These are phyloP conservation scores for Curvularia sp. DNA, from an alignment of 2,329 filamentous ascomycete species.

Conservation along the genomic window DNA sequence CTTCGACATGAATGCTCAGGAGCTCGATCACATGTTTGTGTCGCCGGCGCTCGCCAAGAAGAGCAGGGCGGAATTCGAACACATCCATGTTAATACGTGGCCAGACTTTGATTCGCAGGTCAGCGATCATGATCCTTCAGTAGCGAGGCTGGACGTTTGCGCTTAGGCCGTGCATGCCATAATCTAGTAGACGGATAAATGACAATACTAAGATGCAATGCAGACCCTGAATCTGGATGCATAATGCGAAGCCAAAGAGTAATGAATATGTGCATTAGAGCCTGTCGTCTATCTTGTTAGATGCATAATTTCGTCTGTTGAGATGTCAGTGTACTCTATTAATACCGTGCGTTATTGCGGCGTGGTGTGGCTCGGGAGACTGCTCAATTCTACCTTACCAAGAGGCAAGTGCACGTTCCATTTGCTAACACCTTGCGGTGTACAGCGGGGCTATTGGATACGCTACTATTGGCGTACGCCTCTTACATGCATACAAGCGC, in stretches of 20 bases:
- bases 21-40: constrained; percentile 74
- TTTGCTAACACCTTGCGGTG: constrained; percentile 7
- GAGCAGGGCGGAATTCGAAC: constrained; percentile 62
- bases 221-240: constrained; percentile 3
- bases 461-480: constrained; percentile 7
- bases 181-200: constrained; percentile 10
- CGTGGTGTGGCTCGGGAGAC: constrained; percentile 6
- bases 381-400: constrained; percentile 4
- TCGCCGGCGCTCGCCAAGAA: constrained; percentile 59
- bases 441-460: not conserved
- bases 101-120: constrained; percentile 62
- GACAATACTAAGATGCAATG: constrained; percentile 6
- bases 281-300: not conserved
- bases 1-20: constrained; percentile 73
- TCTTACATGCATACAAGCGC: constrained; percentile 13
- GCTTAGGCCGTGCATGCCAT: constrained; percentile 23
- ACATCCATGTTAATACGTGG: constrained; percentile 77
- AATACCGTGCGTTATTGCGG: constrained; percentile 25
- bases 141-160: constrained; percentile 70
- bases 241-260: constrained; percentile 1
- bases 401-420: constrained; percentile 8
- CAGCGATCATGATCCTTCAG: constrained; percentile 74
- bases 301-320: constrained; percentile 9
- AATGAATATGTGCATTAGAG: constrained; percentile 2
- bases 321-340: constrained; percentile 9